These are phyloP conservation scores for Dimargaris verticillata DNA, from an alignment of 192 early-diverging fungal genomes.

Conservation along the genomic window DNA sequence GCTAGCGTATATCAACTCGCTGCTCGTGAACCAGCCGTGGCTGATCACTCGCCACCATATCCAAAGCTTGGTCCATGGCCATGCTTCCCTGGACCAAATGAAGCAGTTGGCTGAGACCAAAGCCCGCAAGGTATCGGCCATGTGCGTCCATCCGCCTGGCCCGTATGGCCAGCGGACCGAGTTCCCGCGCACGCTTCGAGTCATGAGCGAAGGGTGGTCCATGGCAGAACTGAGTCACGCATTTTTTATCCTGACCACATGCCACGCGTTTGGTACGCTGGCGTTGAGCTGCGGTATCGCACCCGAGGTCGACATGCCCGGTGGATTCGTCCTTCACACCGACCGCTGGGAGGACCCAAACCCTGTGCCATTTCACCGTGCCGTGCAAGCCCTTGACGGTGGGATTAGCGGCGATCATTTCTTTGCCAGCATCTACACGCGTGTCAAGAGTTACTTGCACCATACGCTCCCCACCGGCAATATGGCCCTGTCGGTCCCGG, in stretches of 20 bases:
- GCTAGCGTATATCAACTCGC: neutral
- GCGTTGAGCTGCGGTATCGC: constrained; percentile 1
- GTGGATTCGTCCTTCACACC: neutral
- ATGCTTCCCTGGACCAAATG: neutral
- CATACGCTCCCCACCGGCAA: neutral
- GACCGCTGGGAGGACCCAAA: neutral
- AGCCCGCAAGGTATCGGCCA: neutral
- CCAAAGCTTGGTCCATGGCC: neutral
- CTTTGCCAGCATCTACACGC: neutral
- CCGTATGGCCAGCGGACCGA: neutral
- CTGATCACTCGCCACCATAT: neutral
- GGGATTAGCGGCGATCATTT: neutral
- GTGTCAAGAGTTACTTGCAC: neutral
- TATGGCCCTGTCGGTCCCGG: neutral
- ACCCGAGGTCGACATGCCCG: constrained; percentile 6
- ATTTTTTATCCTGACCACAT: neutral
- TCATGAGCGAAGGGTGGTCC: neutral
- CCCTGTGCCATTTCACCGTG: too few species aligned
- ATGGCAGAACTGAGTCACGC: neutral
- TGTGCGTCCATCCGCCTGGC: neutral
- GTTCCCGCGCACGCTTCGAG: neutral
- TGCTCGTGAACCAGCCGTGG: neutral
- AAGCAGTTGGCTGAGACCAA: neutral
- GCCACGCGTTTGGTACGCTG: neutral
- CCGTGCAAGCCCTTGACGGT: too few species aligned